Percentiles rank a stretch among this genome's conserved stretches.
phyloP scores from a whole-genome alignment of 1,284 basidiomycete genomes.

The Irpex sp. region DNA sequence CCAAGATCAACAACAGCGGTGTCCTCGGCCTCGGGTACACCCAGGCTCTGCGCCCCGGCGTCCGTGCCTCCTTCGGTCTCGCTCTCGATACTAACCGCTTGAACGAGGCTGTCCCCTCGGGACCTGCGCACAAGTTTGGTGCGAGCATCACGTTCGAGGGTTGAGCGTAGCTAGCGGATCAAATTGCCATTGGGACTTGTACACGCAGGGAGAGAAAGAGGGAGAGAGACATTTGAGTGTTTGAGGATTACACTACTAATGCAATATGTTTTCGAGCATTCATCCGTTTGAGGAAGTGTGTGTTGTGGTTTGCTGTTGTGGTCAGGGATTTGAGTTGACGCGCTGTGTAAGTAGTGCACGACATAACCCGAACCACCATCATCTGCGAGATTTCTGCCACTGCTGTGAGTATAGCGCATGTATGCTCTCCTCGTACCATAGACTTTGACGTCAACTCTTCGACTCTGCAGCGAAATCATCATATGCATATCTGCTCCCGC shows the following conservation, averaged over 20 bases:
- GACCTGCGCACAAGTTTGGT: constrained; percentile 78
- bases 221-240: not conserved
- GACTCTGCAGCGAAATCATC: no score
- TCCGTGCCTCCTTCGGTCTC: constrained; percentile 92
- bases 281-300: not conserved
- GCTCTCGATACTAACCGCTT: constrained; percentile 89
- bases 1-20: constrained; percentile 98
- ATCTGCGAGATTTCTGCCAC: no score
- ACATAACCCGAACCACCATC: no score
- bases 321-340: no score
- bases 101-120: constrained; percentile 62
- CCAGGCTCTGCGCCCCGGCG: constrained; percentile 91
- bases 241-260: not conserved
- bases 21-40: constrained; percentile 90
- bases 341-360: no score
- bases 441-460: no score
- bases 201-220: not conserved
- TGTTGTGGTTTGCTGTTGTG: no score
- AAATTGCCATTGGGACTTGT: no score
- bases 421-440: no score
- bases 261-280: not conserved
- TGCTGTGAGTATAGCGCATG: no score
- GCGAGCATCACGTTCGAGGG: constrained; percentile 74
- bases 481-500: no score
- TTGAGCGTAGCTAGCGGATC: no score